phyloP scores from a whole-genome alignment of 2,329 filamentous ascomycete genomes.

The Fusarium sp. region DNA sequence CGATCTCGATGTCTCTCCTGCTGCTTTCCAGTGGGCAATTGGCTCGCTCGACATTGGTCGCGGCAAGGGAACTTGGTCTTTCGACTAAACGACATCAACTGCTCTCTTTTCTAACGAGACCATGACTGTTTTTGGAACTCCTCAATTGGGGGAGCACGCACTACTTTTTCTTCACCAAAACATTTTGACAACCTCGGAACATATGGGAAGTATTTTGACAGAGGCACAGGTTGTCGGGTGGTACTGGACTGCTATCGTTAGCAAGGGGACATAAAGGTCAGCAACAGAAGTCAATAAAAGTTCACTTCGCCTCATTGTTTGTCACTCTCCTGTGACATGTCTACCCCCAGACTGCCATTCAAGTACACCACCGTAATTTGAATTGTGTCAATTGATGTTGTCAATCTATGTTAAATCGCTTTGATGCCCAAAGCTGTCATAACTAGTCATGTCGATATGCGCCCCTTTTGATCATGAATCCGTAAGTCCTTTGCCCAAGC shows the following conservation, averaged over 20 bases:
- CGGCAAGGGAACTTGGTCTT: slow-evolving; percentile 26
- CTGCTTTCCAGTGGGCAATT: slow-evolving; percentile 62
- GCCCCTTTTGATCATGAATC: slow-evolving; percentile 13
- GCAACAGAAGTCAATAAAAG: slow-evolving; percentile 7
- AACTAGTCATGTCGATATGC: slow-evolving; percentile 23
- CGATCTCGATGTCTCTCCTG: slow-evolving; percentile 64
- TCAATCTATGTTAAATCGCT: slow-evolving; percentile 46
- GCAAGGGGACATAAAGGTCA: slow-evolving; percentile 10
- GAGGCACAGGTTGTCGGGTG: slow-evolving; percentile 24
- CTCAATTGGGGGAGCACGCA: not conserved
- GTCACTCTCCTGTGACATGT: not conserved
- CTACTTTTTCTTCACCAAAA: slow-evolving; percentile 29
- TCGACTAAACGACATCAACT: slow-evolving; percentile 19
- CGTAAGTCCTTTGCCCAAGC: slow-evolving; percentile 20
- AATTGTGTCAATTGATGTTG: slow-evolving; percentile 33
- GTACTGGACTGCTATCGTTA: slow-evolving; percentile 28
- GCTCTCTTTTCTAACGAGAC: slow-evolving; percentile 24
- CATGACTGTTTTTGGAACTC: slow-evolving; percentile 1
- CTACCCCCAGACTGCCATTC: not conserved
- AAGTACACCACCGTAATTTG: not conserved
- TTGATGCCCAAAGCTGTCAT: slow-evolving; percentile 5
- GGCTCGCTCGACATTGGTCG: slow-evolving; percentile 45
- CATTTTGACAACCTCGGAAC: slow-evolving; percentile 18
- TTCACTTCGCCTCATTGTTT: slow-evolving; percentile 9
- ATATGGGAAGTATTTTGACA: slow-evolving; percentile 24